Percentiles rank a stretch among this genome's conserved stretches.
Conservation (phyloP, 345 rosid genomes). For the Ceriops tagal region DNA sequence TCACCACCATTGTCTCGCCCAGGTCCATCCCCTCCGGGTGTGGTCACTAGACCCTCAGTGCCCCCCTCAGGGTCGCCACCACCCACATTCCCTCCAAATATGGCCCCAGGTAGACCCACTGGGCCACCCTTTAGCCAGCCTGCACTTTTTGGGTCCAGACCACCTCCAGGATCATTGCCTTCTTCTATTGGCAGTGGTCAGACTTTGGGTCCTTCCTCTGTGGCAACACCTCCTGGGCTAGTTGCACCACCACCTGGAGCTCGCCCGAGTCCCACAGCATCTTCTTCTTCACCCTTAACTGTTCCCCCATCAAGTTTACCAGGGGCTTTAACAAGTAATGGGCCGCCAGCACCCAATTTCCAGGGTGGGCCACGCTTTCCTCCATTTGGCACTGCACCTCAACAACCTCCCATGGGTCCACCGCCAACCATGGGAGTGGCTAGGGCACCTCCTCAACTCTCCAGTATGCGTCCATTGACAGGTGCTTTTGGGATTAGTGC, state of each 20-base stretch:
- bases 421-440: conserved; percentile 11
- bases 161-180: conserved; percentile 45
- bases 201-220: conserved; percentile 20
- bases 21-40: conserved; percentile 48
- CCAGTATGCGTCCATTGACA: conserved; percentile 38
- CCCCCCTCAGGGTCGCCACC: conserved; percentile 50
- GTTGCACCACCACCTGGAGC: no score
- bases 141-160: conserved; percentile 56
- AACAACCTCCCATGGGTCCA: conserved; percentile 19
- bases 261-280: no score
- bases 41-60: conserved; percentile 43
- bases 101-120: conserved; percentile 50
- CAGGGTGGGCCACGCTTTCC: conserved; percentile 24
- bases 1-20: conserved; percentile 62
- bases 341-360: conserved; percentile 29
- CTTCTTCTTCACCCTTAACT: not conserved
- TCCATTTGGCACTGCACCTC: conserved; percentile 1
- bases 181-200: conserved; percentile 33
- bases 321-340: conserved; percentile 24
- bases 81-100: conserved; percentile 41
- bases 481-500: conserved; percentile 37
- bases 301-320: conserved; percentile 10
- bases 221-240: conserved; percentile 6
- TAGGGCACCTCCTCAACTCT: conserved; percentile 42
- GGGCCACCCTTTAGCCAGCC: conserved; percentile 55